These are phyloP conservation scores for Malbranchea zuffiana DNA, from an alignment of 2,329 filamentous ascomycete species.

Conservation along the genomic window DNA sequence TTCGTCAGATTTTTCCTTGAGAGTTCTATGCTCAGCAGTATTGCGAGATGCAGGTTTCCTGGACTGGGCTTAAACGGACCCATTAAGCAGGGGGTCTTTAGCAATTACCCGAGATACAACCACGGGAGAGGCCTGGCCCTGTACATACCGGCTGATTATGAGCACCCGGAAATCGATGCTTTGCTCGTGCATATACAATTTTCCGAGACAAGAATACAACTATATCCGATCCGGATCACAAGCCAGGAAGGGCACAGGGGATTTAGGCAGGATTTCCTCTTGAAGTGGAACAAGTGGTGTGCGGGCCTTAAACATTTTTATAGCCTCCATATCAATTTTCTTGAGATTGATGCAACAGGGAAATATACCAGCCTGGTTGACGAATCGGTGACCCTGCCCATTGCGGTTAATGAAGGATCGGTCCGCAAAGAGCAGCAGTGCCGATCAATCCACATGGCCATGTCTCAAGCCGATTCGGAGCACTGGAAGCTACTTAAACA, in stretches of 20 bases:
- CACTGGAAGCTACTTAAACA: too few relatives aligned
- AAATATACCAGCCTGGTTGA: not conserved
- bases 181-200: not conserved
- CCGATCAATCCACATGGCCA: too few relatives aligned
- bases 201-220: not conserved
- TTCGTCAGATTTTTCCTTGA: too few relatives aligned
- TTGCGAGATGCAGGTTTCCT: too few relatives aligned
- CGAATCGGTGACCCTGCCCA: not conserved
- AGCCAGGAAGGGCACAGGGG: conserved; percentile 1
- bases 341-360: not conserved
- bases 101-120: not conserved
- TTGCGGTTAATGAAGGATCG: too few relatives aligned
- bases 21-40: too few relatives aligned
- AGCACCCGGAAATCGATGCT: conserved; percentile 2
- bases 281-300: conserved; percentile 1
- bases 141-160: not conserved
- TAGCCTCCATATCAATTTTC: conserved; percentile 1
- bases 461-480: too few relatives aligned
- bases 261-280: not conserved
- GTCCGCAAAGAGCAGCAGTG: too few relatives aligned
- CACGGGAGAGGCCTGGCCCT: not conserved
- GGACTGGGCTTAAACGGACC: too few relatives aligned
- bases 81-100: conserved; percentile 1
- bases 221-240: conserved; percentile 5
- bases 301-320: not conserved